phyloP scores from a whole-genome alignment of 73 alveolate genomes.

The Paramecium tetraurelia region DNA sequence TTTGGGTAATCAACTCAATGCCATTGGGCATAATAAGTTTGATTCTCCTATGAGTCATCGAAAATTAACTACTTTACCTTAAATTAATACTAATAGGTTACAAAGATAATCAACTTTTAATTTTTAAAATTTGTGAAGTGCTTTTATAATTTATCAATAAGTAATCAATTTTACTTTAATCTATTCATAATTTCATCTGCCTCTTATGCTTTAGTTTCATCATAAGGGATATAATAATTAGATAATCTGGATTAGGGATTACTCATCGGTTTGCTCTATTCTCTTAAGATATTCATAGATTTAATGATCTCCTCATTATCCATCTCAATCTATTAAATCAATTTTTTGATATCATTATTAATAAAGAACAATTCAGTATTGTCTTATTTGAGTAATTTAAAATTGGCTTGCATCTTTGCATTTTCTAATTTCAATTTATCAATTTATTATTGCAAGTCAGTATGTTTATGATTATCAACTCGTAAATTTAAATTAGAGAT shows the following conservation, averaged over 20 bases:
- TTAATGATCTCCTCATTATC: slow-evolving; percentile 8
- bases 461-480: slow-evolving; percentile 41
- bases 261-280: background rate
- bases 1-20: slow-evolving; percentile 64
- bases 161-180: slow-evolving; percentile 3
- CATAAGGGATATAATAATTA: slow-evolving; percentile 10
- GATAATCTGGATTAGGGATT: slow-evolving; percentile 11
- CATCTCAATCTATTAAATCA: background rate
- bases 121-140: slow-evolving; percentile 10
- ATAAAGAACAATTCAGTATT: slow-evolving; percentile 21
- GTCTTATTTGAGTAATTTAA: background rate
- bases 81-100: slow-evolving; percentile 74
- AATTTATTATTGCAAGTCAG: background rate
- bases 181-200: slow-evolving; percentile 37
- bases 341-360: background rate
- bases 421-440: slow-evolving; percentile 22
- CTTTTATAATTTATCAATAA: background rate
- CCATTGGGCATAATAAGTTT: slow-evolving; percentile 37
- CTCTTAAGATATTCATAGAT: background rate
- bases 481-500: slow-evolving; percentile 1
- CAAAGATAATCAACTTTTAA: slow-evolving; percentile 63
- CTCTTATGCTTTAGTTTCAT: slow-evolving; percentile 32
- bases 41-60: slow-evolving; percentile 73
- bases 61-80: slow-evolving; percentile 69
- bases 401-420: background rate